phyloP scores from a whole-genome alignment of 2,329 filamentous ascomycete genomes.

The Calonectria montana region DNA sequence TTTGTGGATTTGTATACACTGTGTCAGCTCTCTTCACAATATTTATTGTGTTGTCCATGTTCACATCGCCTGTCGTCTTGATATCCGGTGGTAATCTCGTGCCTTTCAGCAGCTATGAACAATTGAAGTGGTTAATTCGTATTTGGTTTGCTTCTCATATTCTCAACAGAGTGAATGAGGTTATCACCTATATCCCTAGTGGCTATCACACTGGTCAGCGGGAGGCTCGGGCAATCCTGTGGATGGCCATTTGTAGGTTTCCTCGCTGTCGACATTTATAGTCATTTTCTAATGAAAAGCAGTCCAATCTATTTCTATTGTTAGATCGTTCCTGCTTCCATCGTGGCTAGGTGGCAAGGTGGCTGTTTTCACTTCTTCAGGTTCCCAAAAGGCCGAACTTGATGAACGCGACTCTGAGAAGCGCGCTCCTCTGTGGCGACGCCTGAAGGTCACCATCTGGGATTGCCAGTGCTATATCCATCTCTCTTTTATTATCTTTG shows the following conservation, averaged over 20 bases:
- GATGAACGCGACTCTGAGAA: slow-evolving; percentile 61
- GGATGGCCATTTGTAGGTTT: slow-evolving; percentile 62
- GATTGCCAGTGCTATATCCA: slow-evolving; percentile 5
- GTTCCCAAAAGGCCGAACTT: slow-evolving; percentile 59
- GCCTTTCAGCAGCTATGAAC: slow-evolving; percentile 57
- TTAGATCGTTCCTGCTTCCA: not conserved
- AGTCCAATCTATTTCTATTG: not conserved
- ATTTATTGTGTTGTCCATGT: slow-evolving; percentile 59
- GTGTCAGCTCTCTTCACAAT: slow-evolving; percentile 47
- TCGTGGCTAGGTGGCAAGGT: not conserved
- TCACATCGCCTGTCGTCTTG: slow-evolving; percentile 63
- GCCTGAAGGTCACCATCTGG: slow-evolving; percentile 54
- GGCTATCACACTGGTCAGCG: slow-evolving; percentile 64
- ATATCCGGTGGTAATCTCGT: slow-evolving; percentile 61
- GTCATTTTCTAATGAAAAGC: not conserved
- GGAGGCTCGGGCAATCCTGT: slow-evolving; percentile 60
- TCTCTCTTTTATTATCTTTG: not conserved
- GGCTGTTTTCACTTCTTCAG: slow-evolving; percentile 47
- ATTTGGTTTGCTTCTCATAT: slow-evolving; percentile 58
- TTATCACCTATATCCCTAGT: slow-evolving; percentile 60
- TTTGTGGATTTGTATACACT: not conserved
- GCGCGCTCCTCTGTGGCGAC: slow-evolving; percentile 57
- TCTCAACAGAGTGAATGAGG: slow-evolving; percentile 58
- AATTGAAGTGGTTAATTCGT: slow-evolving; percentile 63
- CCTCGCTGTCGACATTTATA: not conserved